Evolutionary conservation across 2,329 filamentous ascomycete genomes (phyloP).

Genomic region (Pestalotiopsis sp.): DNA sequence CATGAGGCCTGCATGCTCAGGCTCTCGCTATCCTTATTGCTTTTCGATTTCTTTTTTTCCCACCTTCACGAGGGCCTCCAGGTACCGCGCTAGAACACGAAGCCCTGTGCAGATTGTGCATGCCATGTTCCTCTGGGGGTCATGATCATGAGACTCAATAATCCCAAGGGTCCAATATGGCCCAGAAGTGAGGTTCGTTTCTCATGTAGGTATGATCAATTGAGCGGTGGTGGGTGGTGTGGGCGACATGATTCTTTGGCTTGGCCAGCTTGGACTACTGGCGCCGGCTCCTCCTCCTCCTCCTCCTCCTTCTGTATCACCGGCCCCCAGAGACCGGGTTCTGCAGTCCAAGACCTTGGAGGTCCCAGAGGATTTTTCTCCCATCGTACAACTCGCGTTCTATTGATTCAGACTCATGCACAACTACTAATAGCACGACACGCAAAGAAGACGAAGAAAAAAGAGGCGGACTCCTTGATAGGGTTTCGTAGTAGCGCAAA

Average conservation of each 20-base stretch:
- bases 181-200: background rate
- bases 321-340: background rate
- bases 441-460: background rate
- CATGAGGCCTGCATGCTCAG: background rate
- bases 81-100: background rate
- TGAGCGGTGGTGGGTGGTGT: background rate
- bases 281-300: background rate
- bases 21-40: background rate
- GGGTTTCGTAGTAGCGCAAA: too few relatives aligned
- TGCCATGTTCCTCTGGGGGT: background rate
- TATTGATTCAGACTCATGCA: background rate
- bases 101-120: background rate
- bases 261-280: background rate
- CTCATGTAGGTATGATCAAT: background rate
- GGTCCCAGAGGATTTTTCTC: background rate
- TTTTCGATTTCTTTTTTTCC: background rate
- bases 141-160: conserved; percentile 12
- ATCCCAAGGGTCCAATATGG: background rate
- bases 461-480: background rate
- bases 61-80: background rate
- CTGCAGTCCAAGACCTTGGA: background rate
- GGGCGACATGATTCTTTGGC: background rate
- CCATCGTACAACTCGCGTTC: background rate
- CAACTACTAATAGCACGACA: background rate
- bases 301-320: background rate